Percentiles rank a stretch among this genome's conserved stretches.
Evolutionary conservation across 371 early-diverging fungal genomes (phyloP).

Genomic region (Homolaphlyctis polyrhiza): DNA sequence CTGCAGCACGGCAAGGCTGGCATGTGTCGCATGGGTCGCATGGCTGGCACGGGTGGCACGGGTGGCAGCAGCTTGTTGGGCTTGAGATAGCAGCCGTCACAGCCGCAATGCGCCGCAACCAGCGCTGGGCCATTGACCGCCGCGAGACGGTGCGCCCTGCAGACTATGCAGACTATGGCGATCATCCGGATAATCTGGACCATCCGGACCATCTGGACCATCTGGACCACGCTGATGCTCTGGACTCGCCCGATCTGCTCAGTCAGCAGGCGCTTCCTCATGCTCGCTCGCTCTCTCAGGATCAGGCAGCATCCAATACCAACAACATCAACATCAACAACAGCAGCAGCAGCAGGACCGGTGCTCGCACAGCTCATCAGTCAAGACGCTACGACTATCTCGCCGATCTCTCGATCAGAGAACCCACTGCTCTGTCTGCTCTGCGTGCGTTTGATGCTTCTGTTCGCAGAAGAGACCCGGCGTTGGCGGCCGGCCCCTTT

Average conservation of each 20-base stretch:
- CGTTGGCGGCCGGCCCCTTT: not conserved
- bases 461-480: slow-evolving; percentile 13
- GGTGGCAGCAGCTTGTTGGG: slow-evolving; percentile 72
- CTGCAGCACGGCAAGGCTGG: not conserved
- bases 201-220: not conserved
- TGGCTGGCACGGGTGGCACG: slow-evolving; percentile 50
- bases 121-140: slow-evolving; percentile 56
- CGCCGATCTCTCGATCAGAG: slow-evolving; percentile 16
- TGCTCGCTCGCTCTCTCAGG: too few relatives aligned
- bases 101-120: slow-evolving; percentile 80
- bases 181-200: too few relatives aligned
- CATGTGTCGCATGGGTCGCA: not conserved
- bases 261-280: too few relatives aligned
- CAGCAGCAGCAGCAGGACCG: too few relatives aligned
- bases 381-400: slow-evolving; percentile 18
- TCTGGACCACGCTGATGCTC: too few relatives aligned
- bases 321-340: too few relatives aligned
- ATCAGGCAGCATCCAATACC: too few relatives aligned
- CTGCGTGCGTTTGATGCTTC: slow-evolving; percentile 18
- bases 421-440: slow-evolving; percentile 15
- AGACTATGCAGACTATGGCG: too few relatives aligned
- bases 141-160: not conserved
- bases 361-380: slow-evolving; percentile 1
- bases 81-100: slow-evolving; percentile 76
- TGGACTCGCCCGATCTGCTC: too few relatives aligned